Percentiles rank a stretch among this genome's conserved stretches.
phyloP scores from a whole-genome alignment of 2,329 filamentous ascomycete genomes.

The Leptographium galeiforme region DNA sequence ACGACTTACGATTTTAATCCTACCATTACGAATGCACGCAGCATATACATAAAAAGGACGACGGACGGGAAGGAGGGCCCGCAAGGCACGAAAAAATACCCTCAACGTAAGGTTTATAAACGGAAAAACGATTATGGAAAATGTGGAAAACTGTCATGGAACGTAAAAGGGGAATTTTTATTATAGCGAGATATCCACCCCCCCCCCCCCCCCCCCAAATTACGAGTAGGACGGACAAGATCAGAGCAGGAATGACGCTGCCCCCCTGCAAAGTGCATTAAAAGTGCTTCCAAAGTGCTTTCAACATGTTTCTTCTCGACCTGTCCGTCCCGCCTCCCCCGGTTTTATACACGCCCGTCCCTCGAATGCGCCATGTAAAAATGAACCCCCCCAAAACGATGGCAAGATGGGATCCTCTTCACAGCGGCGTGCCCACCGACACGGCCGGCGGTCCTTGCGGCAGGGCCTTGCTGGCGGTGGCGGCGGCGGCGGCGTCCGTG shows the following conservation, averaged over 20 bases:
- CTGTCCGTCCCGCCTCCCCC: no score
- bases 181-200: not conserved
- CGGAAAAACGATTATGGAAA: not conserved
- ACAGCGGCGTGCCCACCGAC: constrained; percentile 2
- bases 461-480: not conserved
- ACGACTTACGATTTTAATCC: not conserved
- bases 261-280: not conserved
- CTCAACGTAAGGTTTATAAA: not conserved
- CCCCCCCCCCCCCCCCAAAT: no score
- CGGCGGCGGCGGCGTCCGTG: not conserved
- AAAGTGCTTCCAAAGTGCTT: not conserved
- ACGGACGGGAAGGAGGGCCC: not conserved
- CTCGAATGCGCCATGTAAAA: no score
- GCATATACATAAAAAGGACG: not conserved
- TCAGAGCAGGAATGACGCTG: no score
- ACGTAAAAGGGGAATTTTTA: not conserved
- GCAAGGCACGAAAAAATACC: not conserved
- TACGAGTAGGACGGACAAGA: no score
- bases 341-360: no score
- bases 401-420: not conserved
- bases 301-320: no score
- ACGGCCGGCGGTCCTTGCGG: not conserved
- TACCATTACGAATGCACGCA: not conserved
- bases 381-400: no score
- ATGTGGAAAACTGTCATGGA: not conserved